Evolutionary conservation across 23 red algal species (phyloP), one percentile per base, ranked within the genome.

Genomic region (Gracilariopsis chorda): DNA sequence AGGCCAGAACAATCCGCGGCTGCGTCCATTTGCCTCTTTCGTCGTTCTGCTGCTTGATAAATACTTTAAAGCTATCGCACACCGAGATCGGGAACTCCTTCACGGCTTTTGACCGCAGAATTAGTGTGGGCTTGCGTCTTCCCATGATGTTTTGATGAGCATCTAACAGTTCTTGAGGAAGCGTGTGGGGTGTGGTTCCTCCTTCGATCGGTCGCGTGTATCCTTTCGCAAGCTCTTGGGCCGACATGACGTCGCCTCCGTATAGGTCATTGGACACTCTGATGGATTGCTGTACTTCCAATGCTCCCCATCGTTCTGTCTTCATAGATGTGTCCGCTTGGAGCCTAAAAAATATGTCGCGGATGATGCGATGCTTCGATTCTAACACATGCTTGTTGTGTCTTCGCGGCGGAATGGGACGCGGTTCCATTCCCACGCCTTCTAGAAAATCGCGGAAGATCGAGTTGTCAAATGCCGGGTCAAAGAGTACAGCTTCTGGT

Each of bases 391-490:
- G n/a, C 52, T 58, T 58, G 27, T 58, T 58, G 12, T 58, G 52
- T 58, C 52, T 3, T 58, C 52, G 52, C 12, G 52, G 52, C 2
- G 52, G 52, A 5, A 58, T 14, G 12, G 52, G 52, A 2, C 52
- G 52, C 20, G 4, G 4, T 14, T 58, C 7, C 28, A 60, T 82
- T 4, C 51, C 29, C 19, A 9, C 7, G 13, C 12, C 33, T 11
- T 29, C 10, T 3, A 62, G 77, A 32, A 58, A 82, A 3, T 4
- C 4, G 13, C 6, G 11, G 33, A 82, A 82, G 48, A 35, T 59
- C 2, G 19, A 3, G 41, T 71, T 87, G n/a, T 74, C 11, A 17
- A 76, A 87, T 8, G 83, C 83, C 14, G 68, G 62, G 45, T 87
- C 83, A 40, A 43, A 74, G 16, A 87, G 83, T 9, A 87, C 64